Base-by-base conservation (phyloP, 306 rosid species). In the Cyamopsis tetragonoloba region DNA sequence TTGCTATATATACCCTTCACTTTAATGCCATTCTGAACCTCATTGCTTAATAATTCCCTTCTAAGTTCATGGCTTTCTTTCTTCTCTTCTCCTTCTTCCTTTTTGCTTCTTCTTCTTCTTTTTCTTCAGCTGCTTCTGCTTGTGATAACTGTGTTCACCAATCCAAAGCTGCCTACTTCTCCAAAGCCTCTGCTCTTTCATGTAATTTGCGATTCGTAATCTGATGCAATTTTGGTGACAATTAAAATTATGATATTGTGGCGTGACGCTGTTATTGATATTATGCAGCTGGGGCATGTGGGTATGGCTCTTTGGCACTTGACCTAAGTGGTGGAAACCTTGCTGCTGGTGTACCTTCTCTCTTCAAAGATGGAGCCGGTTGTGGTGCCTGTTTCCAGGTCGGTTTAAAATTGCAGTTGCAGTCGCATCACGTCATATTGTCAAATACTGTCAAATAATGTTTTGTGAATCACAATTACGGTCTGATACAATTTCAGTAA, bases 321-420 rank as follows among this genome's bases (percentile, higher is more conserved):
- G 86, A 62, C 37, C 22, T 92, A 4, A 59, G 78, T 34, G 75
- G 78, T 37, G 96, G 89, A 50, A 70, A 79, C 62, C 68, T 84
- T 42, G 93, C 97, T 2, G 99, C 84, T 35, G 93, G 68, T 19
- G 88, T 79, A 59, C 50, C 92, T 73, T 53, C 95, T 0, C 80
- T 93, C 12, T 93, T 76, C 83, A 80, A 79, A 57, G 35, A 83
- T 20, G 99, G 99, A 66, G 92, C 89, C 6, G 96, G 85, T 13
- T 93, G 99, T 63, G 99, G 99, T 50, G 86, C 96, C 0, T 93
- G 99, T 50, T 90, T 86, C 71, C 95, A 88, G 91, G 98, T 92
- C 0, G 18, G 0, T 58, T 1, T 55, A 3, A n/a, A n/a, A n/a
- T n/a, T n/a, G n/a, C n/a, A n/a, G n/a, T n/a, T n/a, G n/a, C n/a